Base-by-base conservation (phyloP, 371 early-diverging fungal species). In the Coelomomyces lativittatus region DNA sequence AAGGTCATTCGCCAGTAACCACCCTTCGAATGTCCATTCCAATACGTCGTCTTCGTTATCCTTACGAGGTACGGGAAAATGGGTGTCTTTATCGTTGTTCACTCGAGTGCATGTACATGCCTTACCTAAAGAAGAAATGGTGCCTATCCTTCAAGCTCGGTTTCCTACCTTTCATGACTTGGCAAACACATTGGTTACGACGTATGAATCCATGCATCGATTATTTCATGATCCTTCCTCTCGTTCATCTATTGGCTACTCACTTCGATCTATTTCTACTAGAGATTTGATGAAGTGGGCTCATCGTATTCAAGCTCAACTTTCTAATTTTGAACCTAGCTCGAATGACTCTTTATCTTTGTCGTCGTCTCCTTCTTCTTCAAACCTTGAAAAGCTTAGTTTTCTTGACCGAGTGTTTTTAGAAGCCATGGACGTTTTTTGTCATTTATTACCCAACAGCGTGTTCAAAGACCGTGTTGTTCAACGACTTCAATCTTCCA, bases 231-330 rank as follows among this genome's bases (percentile, higher is more conserved):
- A 76, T 26, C 66, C 79, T 15, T 55, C 64, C 23, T 64, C 67
- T 40, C 63, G 74, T 3, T 51, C 64, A 0, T 39, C 65, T 6
- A 57, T 68, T 4, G 59, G 67, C 26, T 72, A 63, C 5, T 66
- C 72, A 41, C 76, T 52, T 12, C 58, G 70, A 9, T 28, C 15
- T 24, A 52, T 63, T 26, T 62, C 69, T 11, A 59, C 78, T 0
- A 69, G 87, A 31, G 87, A 86, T 60, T 60, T 88, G 30, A 75
- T 88, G 68, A 86, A 86, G 54, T 88, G 87, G 87, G 85, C 86
- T 53, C 53, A 64, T 8, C 80, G 88, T 51, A 67, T 83, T 35
- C 63, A 73, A 19, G 52, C 62, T 11, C 48, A 72, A 23, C 44
- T 70, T 5, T 57, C 65, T 0, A n/a, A n/a, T n/a, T n/a, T n/a